phyloP scores from a whole-genome alignment of 345 rosid species.

The Eucalyptus sp. region DNA sequence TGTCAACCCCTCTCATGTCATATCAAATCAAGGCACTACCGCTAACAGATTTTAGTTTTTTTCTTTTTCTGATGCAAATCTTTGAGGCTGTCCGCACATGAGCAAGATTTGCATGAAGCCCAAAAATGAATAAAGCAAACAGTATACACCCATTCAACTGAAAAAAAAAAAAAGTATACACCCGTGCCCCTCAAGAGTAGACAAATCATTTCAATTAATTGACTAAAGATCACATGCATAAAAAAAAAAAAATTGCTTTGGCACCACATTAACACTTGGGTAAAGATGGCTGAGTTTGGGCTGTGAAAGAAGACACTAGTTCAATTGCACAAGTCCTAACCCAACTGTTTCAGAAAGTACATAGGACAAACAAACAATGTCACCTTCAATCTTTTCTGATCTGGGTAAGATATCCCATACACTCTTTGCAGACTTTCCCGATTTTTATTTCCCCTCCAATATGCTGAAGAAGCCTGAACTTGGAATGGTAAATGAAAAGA shows the following conservation, averaged over 20 bases:
- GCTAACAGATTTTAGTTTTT: not conserved
- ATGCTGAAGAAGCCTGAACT: slow-evolving; percentile 92
- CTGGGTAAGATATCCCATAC: slow-evolving; percentile 96
- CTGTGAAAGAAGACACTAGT: not conserved
- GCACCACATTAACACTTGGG: not conserved
- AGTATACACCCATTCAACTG: not conserved
- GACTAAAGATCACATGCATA: not conserved
- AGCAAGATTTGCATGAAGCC: not conserved
- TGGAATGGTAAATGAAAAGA: not conserved
- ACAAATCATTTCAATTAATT: not conserved
- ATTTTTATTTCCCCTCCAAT: slow-evolving; percentile 88
- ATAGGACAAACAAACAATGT: not conserved
- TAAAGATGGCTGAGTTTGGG: not conserved
- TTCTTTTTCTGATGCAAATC: not conserved
- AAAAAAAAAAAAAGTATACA: not conserved
- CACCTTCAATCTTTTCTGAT: slow-evolving; percentile 79
- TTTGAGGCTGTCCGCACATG: not conserved
- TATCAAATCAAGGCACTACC: not conserved
- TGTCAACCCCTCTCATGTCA: not conserved
- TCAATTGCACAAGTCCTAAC: not conserved
- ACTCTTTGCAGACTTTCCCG: slow-evolving; percentile 98
- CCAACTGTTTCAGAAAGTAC: not conserved
- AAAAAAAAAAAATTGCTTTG: not conserved
- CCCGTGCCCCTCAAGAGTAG: not conserved
- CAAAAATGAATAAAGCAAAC: not conserved